Base-by-base conservation (phyloP, 345 rosid genomes). In the Pseudoturritis turrita region DNA sequence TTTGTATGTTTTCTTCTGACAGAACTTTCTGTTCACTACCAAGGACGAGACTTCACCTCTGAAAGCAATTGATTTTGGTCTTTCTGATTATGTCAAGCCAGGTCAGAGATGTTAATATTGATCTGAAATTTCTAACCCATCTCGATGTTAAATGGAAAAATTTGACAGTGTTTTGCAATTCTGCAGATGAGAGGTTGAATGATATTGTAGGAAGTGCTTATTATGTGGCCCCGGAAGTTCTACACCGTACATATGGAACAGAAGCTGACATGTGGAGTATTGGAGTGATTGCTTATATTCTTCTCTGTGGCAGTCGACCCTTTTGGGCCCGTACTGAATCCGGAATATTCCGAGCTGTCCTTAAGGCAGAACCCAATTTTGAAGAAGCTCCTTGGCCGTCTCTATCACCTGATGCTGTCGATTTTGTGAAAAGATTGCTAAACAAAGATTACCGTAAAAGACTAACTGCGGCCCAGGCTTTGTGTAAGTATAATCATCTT, bases 241-340 rank as follows among this genome's bases (percentile, higher is more conserved):
- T 95, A 21, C 99, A 95, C 71, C 85, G 99, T 76, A 82, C 97
- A 7, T 95, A 95, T 62, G 95, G 97, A 49, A 87, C 92, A 67
- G 99, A 95, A 84, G 99, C 92, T 28, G 99, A 95, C 75, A 95
- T 95, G 93, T 95, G 99, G 99, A 95, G 99, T 75, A 83, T 95
- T 37, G 99, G 99, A 76, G 99, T 95, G 40, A 89, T 91, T 73
- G 92, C 96, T 70, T 95, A 95, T 73, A 91, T 95, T 65, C 89
- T 95, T 68, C 87, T 95, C 15, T 91, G 97, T 60, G 99, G 99
- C 3, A 95, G 97, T 54, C 83, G 99, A 37, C 97, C 99, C 36
- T 95, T 91, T 82, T 95, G 99, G 99, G 93, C 99, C 0, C 86
- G 96, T 13, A 87, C 99, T 33, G 99, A 95, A 78, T 95, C 99